Evolutionary conservation across 176 grass and related monocot species (phyloP).

Genomic region (Cenchrus fungigraminus): DNA sequence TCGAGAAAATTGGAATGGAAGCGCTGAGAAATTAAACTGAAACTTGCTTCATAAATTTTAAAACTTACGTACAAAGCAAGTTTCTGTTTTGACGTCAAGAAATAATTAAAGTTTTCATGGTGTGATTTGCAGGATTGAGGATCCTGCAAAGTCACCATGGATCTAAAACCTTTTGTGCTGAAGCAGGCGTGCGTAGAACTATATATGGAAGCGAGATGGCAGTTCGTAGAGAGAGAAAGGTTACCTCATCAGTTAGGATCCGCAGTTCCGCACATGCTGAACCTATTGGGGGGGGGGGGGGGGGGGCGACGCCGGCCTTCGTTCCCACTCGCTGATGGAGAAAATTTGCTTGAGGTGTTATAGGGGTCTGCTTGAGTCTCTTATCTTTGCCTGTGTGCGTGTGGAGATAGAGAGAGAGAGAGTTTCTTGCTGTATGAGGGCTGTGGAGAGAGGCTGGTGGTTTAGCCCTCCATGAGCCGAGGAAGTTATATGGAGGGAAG

Average conservation of each 20-base stretch:
- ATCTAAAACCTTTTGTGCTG: not conserved
- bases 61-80: not conserved
- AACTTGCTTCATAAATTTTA: not conserved
- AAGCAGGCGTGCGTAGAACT: not conserved
- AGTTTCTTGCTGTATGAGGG: slow-evolving; percentile 26
- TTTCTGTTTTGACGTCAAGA: not conserved
- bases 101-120: not conserved
- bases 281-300: not conserved
- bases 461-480: slow-evolving; percentile 33
- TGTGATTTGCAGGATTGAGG: not conserved
- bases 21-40: not conserved
- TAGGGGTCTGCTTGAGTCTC: slow-evolving; percentile 9
- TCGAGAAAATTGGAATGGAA: slow-evolving; percentile 2
- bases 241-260: slow-evolving; percentile 45
- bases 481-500: slow-evolving; percentile 45
- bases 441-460: not conserved
- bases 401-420: not conserved
- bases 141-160: not conserved
- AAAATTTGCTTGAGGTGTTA: slow-evolving; percentile 14
- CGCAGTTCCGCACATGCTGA: not conserved
- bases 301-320: not conserved
- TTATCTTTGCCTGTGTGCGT: not conserved
- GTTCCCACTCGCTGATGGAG: not conserved
- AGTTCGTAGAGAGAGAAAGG: not conserved
- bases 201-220: slow-evolving; percentile 16